These are phyloP conservation scores for Pascua sp. DNA, from an alignment of 1,284 basidiomycete genomes.

Conservation along the genomic window DNA sequence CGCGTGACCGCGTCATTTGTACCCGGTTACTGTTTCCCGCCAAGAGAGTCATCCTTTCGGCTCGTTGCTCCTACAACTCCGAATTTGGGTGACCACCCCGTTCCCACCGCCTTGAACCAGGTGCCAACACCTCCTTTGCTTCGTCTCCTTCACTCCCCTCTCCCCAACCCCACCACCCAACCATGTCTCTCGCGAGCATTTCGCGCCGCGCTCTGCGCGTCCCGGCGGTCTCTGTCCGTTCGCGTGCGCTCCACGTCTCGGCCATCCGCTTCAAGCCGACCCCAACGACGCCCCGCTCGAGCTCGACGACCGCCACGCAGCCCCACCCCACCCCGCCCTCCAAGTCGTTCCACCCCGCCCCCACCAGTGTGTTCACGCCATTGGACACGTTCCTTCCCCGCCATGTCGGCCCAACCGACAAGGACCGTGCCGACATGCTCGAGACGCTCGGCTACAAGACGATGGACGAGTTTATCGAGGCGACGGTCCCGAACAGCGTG, in stretches of 20 bases:
- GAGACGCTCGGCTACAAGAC: conserved; percentile 71
- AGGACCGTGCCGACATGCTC: conserved; percentile 75
- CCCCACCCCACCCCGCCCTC: conserved; percentile 41
- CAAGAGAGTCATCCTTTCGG: neutral
- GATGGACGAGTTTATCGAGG: conserved; percentile 79
- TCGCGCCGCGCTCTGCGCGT: conserved; percentile 17
- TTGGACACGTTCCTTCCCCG: conserved; percentile 83
- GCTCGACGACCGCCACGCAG: conserved; percentile 45
- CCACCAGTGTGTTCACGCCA: conserved; percentile 61
- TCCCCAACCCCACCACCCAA: neutral
- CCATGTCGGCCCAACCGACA: conserved; percentile 81
- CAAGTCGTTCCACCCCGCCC: conserved; percentile 32
- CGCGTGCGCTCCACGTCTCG: conserved; percentile 24
- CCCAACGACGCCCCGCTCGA: conserved; percentile 17
- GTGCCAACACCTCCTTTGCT: conserved; percentile 1
- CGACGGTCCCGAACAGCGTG: conserved; percentile 74
- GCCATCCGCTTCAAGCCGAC: conserved; percentile 17
- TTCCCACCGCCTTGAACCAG: neutral
- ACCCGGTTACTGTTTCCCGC: too few relatives aligned
- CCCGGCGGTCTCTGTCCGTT: conserved; percentile 3
- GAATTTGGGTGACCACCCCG: neutral
- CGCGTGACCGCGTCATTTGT: too few relatives aligned
- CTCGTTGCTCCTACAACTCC: neutral
- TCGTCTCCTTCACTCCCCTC: conserved; percentile 2
- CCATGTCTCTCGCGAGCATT: conserved; percentile 14